These are phyloP conservation scores for Selenicereus undatus DNA, from an alignment of 148 eudicot species.

Conservation along the genomic window DNA sequence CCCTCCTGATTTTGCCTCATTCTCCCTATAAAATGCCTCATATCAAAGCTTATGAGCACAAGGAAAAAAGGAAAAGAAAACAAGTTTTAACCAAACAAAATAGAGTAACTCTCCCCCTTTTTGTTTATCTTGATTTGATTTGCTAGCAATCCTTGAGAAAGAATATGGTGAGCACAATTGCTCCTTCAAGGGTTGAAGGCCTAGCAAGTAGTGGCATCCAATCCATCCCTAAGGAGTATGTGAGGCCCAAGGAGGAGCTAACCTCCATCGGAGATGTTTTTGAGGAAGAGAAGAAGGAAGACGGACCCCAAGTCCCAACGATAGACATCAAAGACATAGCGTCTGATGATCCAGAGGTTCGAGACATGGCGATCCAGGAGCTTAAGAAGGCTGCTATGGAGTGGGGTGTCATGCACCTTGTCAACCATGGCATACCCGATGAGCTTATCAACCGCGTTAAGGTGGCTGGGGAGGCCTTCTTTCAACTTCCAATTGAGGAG, in stretches of 20 bases:
- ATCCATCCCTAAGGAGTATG: constrained; percentile 79
- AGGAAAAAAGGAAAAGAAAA: too few relatives aligned
- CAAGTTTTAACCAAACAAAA: too few relatives aligned
- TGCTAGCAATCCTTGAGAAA: neutral
- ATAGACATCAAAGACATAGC: constrained; percentile 52
- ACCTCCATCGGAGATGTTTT: constrained; percentile 59
- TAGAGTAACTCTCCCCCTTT: neutral
- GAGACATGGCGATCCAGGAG: constrained; percentile 46
- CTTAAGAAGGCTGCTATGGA: constrained; percentile 65
- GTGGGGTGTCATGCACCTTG: constrained; percentile 92
- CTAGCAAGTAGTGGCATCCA: constrained; percentile 66
- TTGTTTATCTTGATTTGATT: neutral
- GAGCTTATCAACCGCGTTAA: constrained; percentile 60
- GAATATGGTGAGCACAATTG: constrained; percentile 28
- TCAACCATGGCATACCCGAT: constrained; percentile 73
- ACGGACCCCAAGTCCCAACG: constrained; percentile 72
- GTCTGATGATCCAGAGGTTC: constrained; percentile 48
- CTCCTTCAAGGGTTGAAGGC: constrained; percentile 58
- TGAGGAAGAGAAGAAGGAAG: constrained; percentile 58
- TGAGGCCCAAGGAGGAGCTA: constrained; percentile 71
- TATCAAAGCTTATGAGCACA: too few relatives aligned
- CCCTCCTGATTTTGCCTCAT: neutral
- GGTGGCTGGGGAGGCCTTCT: constrained; percentile 62
- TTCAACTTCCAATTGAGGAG: constrained; percentile 69
- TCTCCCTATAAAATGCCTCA: neutral